A percentile compares a stretch with the other conserved stretches of the same genome.
phyloP scores from a whole-genome alignment of 2,329 filamentous ascomycete species.

The Triangularia setosa region DNA sequence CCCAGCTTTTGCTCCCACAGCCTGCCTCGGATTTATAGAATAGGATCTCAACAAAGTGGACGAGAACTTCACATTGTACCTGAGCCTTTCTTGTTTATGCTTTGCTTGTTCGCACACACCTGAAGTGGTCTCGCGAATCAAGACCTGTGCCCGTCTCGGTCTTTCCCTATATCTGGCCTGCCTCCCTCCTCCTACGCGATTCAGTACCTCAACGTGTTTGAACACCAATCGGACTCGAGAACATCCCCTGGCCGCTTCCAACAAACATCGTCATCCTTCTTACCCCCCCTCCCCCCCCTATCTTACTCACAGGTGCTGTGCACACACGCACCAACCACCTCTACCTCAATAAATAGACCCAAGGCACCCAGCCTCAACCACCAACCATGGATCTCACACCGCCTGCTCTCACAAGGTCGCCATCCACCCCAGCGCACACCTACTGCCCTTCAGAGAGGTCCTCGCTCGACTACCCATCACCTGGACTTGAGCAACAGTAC shows the following conservation, averaged over 20 bases:
- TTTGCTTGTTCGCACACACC: slow-evolving; percentile 11
- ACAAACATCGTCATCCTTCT: slow-evolving; percentile 18
- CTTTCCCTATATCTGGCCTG: slow-evolving; percentile 23
- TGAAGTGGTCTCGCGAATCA: slow-evolving; percentile 15
- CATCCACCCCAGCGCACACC: slow-evolving; percentile 41
- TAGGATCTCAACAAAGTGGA: slow-evolving; percentile 12
- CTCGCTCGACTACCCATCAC: slow-evolving; percentile 44
- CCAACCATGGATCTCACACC: slow-evolving; percentile 47
- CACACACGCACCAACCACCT: slow-evolving; percentile 16
- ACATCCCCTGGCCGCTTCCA: slow-evolving; percentile 18
- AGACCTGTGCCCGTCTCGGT: slow-evolving; percentile 11
- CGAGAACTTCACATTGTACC: slow-evolving; percentile 6
- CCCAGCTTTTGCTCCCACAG: slow-evolving; percentile 20
- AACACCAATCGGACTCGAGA: slow-evolving; percentile 27
- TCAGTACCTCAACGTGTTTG: slow-evolving; percentile 17
- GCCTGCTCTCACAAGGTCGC: slow-evolving; percentile 43
- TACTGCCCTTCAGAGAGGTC: slow-evolving; percentile 42
- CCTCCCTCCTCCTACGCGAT: slow-evolving; percentile 17
- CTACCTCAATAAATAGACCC: slow-evolving; percentile 13
- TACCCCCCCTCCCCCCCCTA: slow-evolving; percentile 15
- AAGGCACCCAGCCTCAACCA: slow-evolving; percentile 10
- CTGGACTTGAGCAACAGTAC: slow-evolving; percentile 42
- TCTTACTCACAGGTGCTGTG: slow-evolving; percentile 14
- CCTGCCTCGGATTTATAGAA: slow-evolving; percentile 20
- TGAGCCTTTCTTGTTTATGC: slow-evolving; percentile 11